phyloP scores from a whole-genome alignment of 805 yeast genomes.

The Metschnikowia borealis region DNA sequence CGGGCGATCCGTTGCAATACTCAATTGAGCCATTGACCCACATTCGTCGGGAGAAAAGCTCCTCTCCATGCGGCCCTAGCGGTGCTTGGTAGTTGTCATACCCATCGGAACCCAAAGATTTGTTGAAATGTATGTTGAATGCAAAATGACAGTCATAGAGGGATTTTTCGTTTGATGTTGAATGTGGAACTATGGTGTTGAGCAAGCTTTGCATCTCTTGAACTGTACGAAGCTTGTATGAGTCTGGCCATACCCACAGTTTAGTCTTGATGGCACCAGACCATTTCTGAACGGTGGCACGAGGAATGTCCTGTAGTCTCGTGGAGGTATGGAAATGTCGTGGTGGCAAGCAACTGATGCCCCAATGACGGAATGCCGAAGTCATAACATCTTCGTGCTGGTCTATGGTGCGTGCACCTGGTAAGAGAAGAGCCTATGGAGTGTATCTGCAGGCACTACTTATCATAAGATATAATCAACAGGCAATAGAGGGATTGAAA shows the following conservation, averaged over 20 bases:
- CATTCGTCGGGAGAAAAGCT: constrained; percentile 55
- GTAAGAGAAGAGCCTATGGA: background rate
- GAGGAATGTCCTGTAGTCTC: background rate
- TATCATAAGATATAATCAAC: too few species aligned
- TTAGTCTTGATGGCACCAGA: constrained; percentile 1
- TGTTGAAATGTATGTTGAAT: constrained; percentile 58
- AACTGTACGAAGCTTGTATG: constrained; percentile 9
- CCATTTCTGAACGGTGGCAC: background rate
- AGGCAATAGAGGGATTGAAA: too few species aligned
- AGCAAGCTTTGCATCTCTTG: constrained; percentile 9
- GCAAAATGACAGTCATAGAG: constrained; percentile 59
- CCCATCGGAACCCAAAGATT: constrained; percentile 61
- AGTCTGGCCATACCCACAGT: constrained; percentile 14
- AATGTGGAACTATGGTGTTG: constrained; percentile 4
- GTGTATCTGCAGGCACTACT: background rate
- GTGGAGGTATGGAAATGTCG: background rate
- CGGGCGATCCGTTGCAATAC: constrained; percentile 28
- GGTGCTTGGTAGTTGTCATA: constrained; percentile 81
- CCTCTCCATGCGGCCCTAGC: constrained; percentile 15
- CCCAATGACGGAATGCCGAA: background rate
- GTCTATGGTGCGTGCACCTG: background rate
- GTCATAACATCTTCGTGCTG: background rate
- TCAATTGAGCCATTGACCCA: constrained; percentile 73
- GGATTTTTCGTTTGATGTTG: background rate
- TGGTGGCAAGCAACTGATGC: background rate